phyloP scores from a whole-genome alignment of 139 green algal species.

The Yamagishiella unicocca region DNA sequence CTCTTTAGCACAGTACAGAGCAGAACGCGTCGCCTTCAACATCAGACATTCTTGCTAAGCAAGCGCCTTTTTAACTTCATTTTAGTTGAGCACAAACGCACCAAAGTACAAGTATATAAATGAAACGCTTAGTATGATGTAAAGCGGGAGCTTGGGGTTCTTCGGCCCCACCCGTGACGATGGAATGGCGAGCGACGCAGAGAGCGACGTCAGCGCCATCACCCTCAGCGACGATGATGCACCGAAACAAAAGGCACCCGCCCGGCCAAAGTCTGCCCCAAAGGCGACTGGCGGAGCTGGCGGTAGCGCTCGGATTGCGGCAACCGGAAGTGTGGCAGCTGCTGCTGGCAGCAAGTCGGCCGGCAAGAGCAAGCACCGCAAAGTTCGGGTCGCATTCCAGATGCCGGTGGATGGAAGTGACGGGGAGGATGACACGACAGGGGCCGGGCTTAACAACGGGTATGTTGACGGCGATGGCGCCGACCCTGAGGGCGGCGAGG shows the following conservation, averaged over 20 bases:
- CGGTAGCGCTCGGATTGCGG: neutral
- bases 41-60: no score
- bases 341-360: neutral
- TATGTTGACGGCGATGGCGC: neutral
- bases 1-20: no score
- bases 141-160: neutral
- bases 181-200: conserved; percentile 8
- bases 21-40: no score
- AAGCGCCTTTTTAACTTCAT: no score
- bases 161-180: neutral
- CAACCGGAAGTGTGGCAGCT: neutral
- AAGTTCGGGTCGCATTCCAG: conserved; percentile 5
- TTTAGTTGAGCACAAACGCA: neutral
- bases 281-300: neutral
- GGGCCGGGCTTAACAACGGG: neutral
- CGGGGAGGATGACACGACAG: neutral
- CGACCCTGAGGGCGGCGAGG: neutral
- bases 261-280: neutral
- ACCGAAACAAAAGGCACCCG: neutral
- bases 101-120: neutral
- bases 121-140: no score
- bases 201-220: conserved; percentile 36
- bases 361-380: neutral
- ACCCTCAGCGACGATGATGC: conserved; percentile 31
- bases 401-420: neutral